Percentiles rank a stretch among this genome's conserved stretches.
phyloP scores from a whole-genome alignment of 1,284 basidiomycete species.

The Cerioporus squamosus region DNA sequence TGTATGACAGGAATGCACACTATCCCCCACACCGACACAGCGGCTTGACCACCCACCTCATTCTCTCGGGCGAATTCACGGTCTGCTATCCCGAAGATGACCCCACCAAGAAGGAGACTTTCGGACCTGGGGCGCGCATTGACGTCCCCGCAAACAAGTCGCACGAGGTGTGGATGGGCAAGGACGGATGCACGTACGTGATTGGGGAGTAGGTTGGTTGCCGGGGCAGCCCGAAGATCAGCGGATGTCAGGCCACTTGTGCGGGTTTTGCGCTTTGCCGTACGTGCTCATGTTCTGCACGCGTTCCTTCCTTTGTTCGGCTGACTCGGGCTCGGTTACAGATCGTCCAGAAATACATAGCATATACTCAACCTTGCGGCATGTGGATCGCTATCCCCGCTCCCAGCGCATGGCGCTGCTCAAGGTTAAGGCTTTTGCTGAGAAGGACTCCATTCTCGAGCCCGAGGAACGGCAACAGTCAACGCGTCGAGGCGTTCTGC shows the following conservation, averaged over 20 bases:
- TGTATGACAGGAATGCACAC: slow-evolving; percentile 29
- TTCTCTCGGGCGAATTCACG: slow-evolving; percentile 35
- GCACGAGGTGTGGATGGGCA: slow-evolving; percentile 40
- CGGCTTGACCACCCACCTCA: slow-evolving; percentile 38
- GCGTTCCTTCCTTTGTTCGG: background rate
- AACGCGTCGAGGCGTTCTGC: background rate
- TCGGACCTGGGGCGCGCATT: slow-evolving; percentile 36
- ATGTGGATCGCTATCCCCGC: no score
- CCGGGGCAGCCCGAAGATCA: no score
- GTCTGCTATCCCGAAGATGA: slow-evolving; percentile 34
- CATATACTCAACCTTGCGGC: no score
- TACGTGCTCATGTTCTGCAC: slow-evolving; percentile 1
- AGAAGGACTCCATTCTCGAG: no score
- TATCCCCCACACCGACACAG: slow-evolving; percentile 35
- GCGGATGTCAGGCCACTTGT: background rate
- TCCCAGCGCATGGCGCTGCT: no score
- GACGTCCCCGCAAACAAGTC: slow-evolving; percentile 35
- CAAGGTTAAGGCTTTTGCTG: no score
- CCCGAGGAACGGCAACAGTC: background rate
- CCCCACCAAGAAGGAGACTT: slow-evolving; percentile 31
- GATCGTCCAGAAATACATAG: background rate
- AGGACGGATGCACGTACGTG: slow-evolving; percentile 37
- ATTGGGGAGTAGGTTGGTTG: slow-evolving; percentile 32
- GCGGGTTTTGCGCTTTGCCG: background rate
- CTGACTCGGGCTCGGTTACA: background rate